phyloP scores from a whole-genome alignment of 2,329 filamentous ascomycete genomes.

The Tolypocladium inflatum region DNA sequence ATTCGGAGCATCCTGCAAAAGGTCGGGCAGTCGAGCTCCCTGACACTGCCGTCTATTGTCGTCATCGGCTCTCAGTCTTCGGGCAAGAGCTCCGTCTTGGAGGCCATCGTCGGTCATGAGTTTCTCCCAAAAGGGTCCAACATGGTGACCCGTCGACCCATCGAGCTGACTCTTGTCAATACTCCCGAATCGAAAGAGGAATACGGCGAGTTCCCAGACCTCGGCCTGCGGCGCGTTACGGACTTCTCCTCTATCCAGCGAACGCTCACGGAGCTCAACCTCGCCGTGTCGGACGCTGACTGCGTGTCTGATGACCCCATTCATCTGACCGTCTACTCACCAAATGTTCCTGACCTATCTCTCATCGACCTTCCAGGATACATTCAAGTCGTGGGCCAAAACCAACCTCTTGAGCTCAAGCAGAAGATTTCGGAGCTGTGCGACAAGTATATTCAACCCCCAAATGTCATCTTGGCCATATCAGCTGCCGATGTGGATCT shows the following conservation, averaged over 20 bases:
- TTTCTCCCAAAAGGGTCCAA: conserved; percentile 97
- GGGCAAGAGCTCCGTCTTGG: conserved; percentile 92
- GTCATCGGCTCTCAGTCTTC: conserved; percentile 98
- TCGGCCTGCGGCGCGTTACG: conserved; percentile 80
- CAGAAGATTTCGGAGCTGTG: conserved; percentile 93
- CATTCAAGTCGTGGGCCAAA: conserved; percentile 87
- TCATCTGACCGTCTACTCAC: conserved; percentile 89
- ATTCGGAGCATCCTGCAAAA: conserved; percentile 86
- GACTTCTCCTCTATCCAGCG: conserved; percentile 90
- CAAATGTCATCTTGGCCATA: conserved; percentile 94
- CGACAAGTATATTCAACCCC: conserved; percentile 94
- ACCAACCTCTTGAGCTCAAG: conserved; percentile 85
- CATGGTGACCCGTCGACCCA: conserved; percentile 94
- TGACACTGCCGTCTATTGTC: conserved; percentile 94
- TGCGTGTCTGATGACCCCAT: conserved; percentile 97
- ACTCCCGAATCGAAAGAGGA: conserved; percentile 79
- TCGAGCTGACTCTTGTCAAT: conserved; percentile 93
- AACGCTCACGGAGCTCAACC: conserved; percentile 87
- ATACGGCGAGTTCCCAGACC: conserved; percentile 91
- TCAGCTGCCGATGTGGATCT: conserved; percentile 96
- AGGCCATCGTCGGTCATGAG: conserved; percentile 95
- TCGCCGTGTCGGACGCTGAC: conserved; percentile 81
- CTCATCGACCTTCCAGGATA: conserved; percentile 95
- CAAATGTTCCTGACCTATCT: conserved; percentile 88
- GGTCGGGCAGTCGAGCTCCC: conserved; percentile 80